Percentiles rank a stretch among this genome's conserved stretches.
Conservation (phyloP, 2,329 filamentous ascomycete genomes). For the Furcasterigmium furcatum region DNA sequence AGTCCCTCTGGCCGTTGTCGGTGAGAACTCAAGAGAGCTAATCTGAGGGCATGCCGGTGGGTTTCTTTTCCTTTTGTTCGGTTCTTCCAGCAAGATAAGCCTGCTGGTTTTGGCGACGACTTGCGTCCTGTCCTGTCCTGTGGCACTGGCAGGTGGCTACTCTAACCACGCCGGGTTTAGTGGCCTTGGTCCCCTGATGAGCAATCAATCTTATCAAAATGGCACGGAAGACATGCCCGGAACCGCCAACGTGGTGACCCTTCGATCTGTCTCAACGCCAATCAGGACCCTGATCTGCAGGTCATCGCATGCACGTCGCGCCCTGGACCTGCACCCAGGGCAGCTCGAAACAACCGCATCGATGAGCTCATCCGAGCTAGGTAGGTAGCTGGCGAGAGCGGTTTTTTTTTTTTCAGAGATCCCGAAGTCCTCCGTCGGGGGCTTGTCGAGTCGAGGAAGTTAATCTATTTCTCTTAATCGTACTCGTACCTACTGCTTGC, state of each 20-base stretch:
- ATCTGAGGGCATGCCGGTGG: slow-evolving; percentile 29
- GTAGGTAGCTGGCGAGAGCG: background rate
- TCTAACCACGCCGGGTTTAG: too few species aligned
- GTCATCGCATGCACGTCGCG: background rate
- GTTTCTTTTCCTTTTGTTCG: slow-evolving; percentile 5
- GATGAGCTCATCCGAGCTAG: slow-evolving; percentile 9
- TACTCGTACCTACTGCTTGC: too few species aligned
- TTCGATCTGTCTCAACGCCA: slow-evolving; percentile 8
- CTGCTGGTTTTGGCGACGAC: too few species aligned
- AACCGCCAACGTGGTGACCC: slow-evolving; percentile 9
- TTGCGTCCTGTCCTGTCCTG: too few species aligned
- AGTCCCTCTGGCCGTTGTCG: slow-evolving; percentile 22
- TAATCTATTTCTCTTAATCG: slow-evolving; percentile 1
- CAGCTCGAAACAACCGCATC: background rate
- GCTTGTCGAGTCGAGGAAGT: too few species aligned
- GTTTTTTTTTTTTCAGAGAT: too few species aligned
- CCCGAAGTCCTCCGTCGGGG: background rate
- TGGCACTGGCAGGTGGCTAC: too few species aligned
- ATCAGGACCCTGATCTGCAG: slow-evolving; percentile 5
- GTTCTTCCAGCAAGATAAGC: too few species aligned
- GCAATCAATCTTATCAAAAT: background rate
- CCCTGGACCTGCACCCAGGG: background rate
- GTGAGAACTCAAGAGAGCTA: slow-evolving; percentile 38
- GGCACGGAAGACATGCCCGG: background rate
- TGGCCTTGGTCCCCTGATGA: too few species aligned